Evolutionary conservation across 345 rosid species (phyloP).

Genomic region (Camelina neglecta): DNA sequence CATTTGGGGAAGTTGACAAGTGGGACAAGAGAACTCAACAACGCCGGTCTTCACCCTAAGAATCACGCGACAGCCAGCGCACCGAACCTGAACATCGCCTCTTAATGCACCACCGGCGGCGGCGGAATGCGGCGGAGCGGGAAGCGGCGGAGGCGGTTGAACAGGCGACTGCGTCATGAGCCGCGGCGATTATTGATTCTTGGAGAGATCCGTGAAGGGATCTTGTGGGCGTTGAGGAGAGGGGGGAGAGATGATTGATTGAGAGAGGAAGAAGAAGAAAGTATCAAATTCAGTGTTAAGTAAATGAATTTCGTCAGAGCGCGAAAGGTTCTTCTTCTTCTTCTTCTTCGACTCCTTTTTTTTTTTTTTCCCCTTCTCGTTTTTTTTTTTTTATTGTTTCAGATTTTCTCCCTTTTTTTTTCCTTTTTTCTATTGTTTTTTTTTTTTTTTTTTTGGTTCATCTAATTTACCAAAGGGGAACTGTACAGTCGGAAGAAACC

Average conservation of each 20-base stretch:
- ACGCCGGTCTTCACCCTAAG: conserved; percentile 71
- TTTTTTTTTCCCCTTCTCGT: conserved; percentile 26
- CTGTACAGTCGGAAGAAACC: not conserved
- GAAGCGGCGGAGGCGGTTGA: conserved; percentile 55
- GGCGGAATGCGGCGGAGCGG: conserved; percentile 49
- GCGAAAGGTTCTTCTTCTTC: conserved; percentile 40
- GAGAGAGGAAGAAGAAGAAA: conserved; percentile 17
- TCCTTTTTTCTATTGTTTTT: not conserved
- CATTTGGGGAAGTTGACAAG: conserved; percentile 92
- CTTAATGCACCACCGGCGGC: conserved; percentile 41
- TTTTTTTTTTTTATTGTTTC: conserved; percentile 34
- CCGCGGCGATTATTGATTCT: conserved; percentile 17
- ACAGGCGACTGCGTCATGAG: conserved; percentile 75
- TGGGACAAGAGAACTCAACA: conserved; percentile 81
- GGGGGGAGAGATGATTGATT: not conserved
- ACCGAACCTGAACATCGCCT: conserved; percentile 83
- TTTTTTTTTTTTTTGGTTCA: not conserved
- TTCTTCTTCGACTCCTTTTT: conserved; percentile 27
- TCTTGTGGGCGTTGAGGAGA: conserved; percentile 20
- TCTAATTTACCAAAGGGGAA: not conserved
- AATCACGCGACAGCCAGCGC: conserved; percentile 93
- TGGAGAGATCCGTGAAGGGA: conserved; percentile 20
- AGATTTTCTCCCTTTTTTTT: conserved; percentile 31
- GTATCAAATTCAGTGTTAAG: conserved; percentile 35
- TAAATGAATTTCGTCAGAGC: conserved; percentile 47